Evolutionary conservation across 805 yeast genomes (phyloP), one percentile per base, ranked within the genome.

Genomic region (Candida piceae): DNA sequence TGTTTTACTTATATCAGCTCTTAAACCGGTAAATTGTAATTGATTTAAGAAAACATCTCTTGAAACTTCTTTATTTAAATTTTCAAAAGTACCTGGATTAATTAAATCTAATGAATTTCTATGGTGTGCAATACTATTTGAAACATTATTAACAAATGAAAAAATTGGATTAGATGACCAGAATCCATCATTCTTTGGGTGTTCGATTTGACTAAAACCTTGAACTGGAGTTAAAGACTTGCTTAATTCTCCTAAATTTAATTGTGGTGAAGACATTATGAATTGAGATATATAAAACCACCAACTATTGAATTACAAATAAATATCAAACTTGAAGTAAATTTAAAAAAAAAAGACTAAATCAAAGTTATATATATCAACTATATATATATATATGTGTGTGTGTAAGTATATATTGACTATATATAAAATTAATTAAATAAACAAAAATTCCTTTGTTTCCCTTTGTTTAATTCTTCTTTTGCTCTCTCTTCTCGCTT

Each of bases 71-170:
- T 86, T 85, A 69, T 81, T 82, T 62, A 90, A 70, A 69, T 87
- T 86, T 70, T 89, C 97, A 62, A 87, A 78, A 47, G 96, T 83
- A 50, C 97, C 97, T 40, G 98, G 98, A 67, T 88, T 86, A 52
- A 76, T 67, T 60, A 93, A 77, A 39, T 88, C 87, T 49, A 89
- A 71, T 7, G 90, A 77, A 43, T 76, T 72, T 62, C 97, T 80
- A 63, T 88, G 95, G 50, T 79, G 80, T 44, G 78, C 65, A 43
- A 88, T 72, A 49, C 79, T 74, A 53, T 67, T 73, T 62, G 85
- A 83, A 44, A 81, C 84, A 55, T 83, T 84, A 59, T 84, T 78
- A 51, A 84, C 69, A 65, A 80, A 86, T 40, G 84, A 76, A 57
- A 83, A 83, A 32, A 86, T 75, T 35, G 96, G 95, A 65, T 84